Conservation (phyloP, 2,329 filamentous ascomycete genomes). For the Penicillium sp. region DNA sequence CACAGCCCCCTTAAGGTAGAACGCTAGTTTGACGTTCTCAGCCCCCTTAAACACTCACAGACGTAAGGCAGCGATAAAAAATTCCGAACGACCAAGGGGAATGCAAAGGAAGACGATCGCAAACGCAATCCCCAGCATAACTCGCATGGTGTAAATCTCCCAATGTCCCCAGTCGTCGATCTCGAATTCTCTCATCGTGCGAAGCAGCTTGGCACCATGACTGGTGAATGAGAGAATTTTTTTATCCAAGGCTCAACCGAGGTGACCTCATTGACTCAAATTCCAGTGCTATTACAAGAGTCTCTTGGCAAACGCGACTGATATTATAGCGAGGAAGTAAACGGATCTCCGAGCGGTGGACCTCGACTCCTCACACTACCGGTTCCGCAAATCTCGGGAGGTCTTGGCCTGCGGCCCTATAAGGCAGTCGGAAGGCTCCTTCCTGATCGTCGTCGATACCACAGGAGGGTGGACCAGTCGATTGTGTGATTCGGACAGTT, state of each 20-base stretch:
- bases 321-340: neutral
- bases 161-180: neutral
- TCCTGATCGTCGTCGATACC: conserved; percentile 4
- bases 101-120: no score
- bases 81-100: neutral
- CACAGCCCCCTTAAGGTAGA: conserved; percentile 8
- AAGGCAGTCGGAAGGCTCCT: conserved; percentile 3
- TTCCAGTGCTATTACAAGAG: neutral
- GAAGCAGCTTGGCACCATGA: neutral
- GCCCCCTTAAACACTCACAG: neutral
- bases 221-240: neutral
- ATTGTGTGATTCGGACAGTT: neutral
- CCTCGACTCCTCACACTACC: neutral
- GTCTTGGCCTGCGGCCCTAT: neutral
- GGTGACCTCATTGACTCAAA: neutral
- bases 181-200: neutral
- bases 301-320: neutral
- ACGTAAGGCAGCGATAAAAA: neutral
- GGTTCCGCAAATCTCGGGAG: neutral
- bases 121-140: no score
- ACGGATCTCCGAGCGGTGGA: neutral
- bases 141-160: neutral
- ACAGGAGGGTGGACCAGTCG: neutral
- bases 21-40: neutral
- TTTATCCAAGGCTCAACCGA: neutral